Conservation (phyloP, 1,284 basidiomycete species). For the Neonothopanus nambi region DNA sequence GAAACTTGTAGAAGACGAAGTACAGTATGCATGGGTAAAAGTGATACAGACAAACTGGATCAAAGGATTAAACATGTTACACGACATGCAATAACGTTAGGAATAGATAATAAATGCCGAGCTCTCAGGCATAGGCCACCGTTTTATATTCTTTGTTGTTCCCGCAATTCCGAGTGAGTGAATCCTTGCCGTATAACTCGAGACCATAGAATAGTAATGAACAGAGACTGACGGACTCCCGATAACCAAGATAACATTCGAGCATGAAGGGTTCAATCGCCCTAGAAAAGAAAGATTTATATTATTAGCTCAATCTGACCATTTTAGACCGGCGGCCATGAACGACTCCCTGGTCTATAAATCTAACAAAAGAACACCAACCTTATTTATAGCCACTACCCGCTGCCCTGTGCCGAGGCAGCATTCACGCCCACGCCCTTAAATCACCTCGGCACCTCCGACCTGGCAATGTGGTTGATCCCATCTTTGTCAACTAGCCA, state of each 20-base stretch:
- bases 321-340: not conserved
- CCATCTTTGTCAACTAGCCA: constrained; percentile 38
- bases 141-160: too few relatives aligned
- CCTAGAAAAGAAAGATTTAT: not conserved
- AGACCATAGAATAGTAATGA: not conserved
- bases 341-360: not conserved
- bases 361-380: not conserved
- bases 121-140: too few relatives aligned
- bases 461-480: constrained; percentile 38
- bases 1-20: too few relatives aligned
- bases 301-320: too few relatives aligned
- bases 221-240: not conserved
- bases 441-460: constrained; percentile 29
- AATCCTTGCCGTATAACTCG: not conserved
- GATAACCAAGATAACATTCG: not conserved
- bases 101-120: too few relatives aligned
- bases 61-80: too few relatives aligned
- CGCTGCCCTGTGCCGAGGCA: too few relatives aligned
- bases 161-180: too few relatives aligned
- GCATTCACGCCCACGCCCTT: too few relatives aligned
- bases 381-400: not conserved
- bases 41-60: too few relatives aligned
- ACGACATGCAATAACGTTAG: too few relatives aligned
- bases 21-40: too few relatives aligned
- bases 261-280: not conserved